These are phyloP conservation scores for Dictyostelium firmibasis DNA, from an alignment of 78 protist genomes.

Conservation along the genomic window DNA sequence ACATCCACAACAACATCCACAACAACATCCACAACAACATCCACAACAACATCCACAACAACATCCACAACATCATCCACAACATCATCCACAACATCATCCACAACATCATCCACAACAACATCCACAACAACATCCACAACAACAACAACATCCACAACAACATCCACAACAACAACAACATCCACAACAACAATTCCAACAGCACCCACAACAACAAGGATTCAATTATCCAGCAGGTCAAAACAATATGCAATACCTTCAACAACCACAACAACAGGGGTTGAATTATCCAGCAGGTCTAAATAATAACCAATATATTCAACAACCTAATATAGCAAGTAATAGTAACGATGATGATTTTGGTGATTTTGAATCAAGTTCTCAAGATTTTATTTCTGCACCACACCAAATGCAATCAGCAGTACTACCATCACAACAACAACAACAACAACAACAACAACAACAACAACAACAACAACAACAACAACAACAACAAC, in stretches of 20 bases:
- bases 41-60: background rate
- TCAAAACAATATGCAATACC: conserved; percentile 22
- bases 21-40: background rate
- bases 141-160: background rate
- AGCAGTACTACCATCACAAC: no score
- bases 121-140: background rate
- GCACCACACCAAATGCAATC: background rate
- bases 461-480: background rate
- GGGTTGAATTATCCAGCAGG: background rate
- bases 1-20: background rate
- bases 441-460: background rate
- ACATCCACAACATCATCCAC: conserved; percentile 13
- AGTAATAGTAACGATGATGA: background rate
- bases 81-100: background rate
- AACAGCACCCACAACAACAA: conserved; percentile 20
- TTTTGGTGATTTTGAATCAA: conserved; percentile 31
- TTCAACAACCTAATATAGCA: background rate
- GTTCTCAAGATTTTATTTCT: background rate
- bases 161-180: background rate
- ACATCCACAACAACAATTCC: background rate
- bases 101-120: background rate
- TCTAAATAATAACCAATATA: conserved; percentile 1
- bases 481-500: background rate
- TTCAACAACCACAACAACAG: conserved; percentile 30
- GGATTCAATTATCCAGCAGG: background rate